These are phyloP conservation scores for Trypanosoma avium DNA, from an alignment of 208 protist species.

Conservation along the genomic window DNA sequence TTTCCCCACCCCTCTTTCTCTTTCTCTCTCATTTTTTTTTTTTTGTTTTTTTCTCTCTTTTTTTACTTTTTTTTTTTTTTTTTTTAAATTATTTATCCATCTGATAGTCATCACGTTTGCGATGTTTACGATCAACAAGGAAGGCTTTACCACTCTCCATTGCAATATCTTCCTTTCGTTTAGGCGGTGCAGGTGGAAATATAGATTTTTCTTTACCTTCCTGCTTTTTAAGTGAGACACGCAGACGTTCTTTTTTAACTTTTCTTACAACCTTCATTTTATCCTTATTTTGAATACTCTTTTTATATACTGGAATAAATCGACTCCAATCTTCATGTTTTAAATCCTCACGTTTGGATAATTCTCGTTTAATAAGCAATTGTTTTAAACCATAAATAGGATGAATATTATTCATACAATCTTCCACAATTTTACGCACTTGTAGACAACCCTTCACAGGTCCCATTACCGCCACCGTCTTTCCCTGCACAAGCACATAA, in stretches of 20 bases:
- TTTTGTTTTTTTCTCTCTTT: background rate
- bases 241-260: slow-evolving; percentile 81
- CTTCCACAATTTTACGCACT: slow-evolving; percentile 97
- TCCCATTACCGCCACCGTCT: slow-evolving; percentile 97
- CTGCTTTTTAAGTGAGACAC: slow-evolving; percentile 59
- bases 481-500: slow-evolving; percentile 99
- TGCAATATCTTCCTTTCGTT: slow-evolving; percentile 88
- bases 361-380: slow-evolving; percentile 99
- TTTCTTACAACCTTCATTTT: slow-evolving; percentile 88
- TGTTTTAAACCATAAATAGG: slow-evolving; percentile 99
- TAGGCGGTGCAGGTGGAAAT: slow-evolving; percentile 87
- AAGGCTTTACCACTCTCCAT: slow-evolving; percentile 93
- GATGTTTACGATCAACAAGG: slow-evolving; percentile 42
- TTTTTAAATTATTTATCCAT: slow-evolving; percentile 25
- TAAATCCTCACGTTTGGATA: slow-evolving; percentile 96
- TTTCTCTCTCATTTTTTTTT: background rate
- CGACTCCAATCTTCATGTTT: slow-evolving; percentile 97
- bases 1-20: no score
- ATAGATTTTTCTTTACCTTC: slow-evolving; percentile 77
- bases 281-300: slow-evolving; percentile 86
- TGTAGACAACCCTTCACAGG: slow-evolving; percentile 94
- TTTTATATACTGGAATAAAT: slow-evolving; percentile 98
- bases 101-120: slow-evolving; percentile 71
- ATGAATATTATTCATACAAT: slow-evolving; percentile 99
- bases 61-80: slow-evolving; percentile 17